phyloP scores from a whole-genome alignment of 1,139 yeast species.

The Meyerozyma guilliermondii region DNA sequence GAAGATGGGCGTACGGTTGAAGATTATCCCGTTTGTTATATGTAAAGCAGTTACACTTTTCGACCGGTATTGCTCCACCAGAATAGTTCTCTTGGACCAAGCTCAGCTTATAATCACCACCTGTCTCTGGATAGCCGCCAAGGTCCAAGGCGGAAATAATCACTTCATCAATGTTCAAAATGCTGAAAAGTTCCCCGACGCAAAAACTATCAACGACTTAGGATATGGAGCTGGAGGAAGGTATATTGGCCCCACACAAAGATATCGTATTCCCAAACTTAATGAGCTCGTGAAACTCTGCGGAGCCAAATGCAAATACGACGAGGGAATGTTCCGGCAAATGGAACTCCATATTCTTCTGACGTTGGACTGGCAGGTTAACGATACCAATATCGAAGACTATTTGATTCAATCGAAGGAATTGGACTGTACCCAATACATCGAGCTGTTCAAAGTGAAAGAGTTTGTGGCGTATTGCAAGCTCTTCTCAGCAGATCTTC shows the following conservation, averaged over 20 bases:
- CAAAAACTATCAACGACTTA: slow-evolving; percentile 36
- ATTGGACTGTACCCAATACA: slow-evolving; percentile 1
- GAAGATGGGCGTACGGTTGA: slow-evolving; percentile 54
- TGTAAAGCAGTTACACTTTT: slow-evolving; percentile 54
- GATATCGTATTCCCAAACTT: slow-evolving; percentile 61
- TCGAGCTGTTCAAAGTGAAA: slow-evolving; percentile 34
- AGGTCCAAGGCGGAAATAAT: slow-evolving; percentile 65
- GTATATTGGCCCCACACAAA: slow-evolving; percentile 59
- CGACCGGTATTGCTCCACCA: slow-evolving; percentile 62
- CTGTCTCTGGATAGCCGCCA: slow-evolving; percentile 63
- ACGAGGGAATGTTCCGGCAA: slow-evolving; percentile 56
- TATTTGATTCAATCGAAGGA: slow-evolving; percentile 32
- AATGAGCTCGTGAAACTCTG: slow-evolving; percentile 58
- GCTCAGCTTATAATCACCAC: slow-evolving; percentile 61
- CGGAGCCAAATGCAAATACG: slow-evolving; percentile 53
- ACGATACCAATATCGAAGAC: slow-evolving; percentile 55
- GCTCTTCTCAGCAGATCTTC: slow-evolving; percentile 32
- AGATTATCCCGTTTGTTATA: slow-evolving; percentile 56
- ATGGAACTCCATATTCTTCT: slow-evolving; percentile 51
- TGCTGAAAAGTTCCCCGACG: slow-evolving; percentile 22
- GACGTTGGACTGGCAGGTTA: slow-evolving; percentile 58
- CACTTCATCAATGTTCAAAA: slow-evolving; percentile 52
- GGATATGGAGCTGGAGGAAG: slow-evolving; percentile 54
- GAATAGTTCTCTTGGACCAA: slow-evolving; percentile 58
- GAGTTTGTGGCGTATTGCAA: slow-evolving; percentile 34